phyloP scores from a whole-genome alignment of 495 filamentous ascomycete genomes.

The Aspergillus homomorphus region DNA sequence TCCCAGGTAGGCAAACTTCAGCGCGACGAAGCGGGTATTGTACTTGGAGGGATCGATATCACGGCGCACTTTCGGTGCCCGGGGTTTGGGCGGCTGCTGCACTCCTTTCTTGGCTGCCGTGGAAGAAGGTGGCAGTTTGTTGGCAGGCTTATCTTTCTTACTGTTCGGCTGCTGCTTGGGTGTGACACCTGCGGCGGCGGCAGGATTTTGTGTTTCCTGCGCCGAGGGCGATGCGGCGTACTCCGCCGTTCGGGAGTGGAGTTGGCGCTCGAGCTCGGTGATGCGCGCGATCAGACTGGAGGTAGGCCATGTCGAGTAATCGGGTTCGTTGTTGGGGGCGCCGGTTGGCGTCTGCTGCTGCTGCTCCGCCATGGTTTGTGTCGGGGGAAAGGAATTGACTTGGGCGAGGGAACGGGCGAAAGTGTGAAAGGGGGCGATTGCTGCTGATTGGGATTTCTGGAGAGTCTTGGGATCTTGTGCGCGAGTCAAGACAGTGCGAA shows the following conservation, averaged over 20 bases:
- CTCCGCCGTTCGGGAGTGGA: constrained; percentile 47
- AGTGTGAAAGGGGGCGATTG: not conserved
- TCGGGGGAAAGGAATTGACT: not conserved
- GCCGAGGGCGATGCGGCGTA: constrained; percentile 27
- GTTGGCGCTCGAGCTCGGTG: constrained; percentile 58
- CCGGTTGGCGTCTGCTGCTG: constrained; percentile 6
- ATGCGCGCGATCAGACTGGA: constrained; percentile 64
- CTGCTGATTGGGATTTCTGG: not conserved
- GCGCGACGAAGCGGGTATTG: constrained; percentile 75
- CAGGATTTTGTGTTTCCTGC: too few species aligned
- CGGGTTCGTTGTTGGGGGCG: constrained; percentile 20
- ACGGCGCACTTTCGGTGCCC: constrained; percentile 25
- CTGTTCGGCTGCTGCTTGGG: constrained; percentile 2
- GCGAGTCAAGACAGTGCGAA: not conserved
- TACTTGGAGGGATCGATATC: constrained; percentile 77
- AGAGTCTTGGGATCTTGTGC: not conserved
- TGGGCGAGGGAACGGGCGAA: not conserved
- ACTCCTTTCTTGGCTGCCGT: constrained; percentile 26
- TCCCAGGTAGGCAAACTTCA: constrained; percentile 93
- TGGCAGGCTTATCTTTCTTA: constrained; percentile 16
- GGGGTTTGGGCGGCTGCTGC: constrained; percentile 32
- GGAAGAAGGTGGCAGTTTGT: constrained; percentile 16
- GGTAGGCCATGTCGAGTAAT: constrained; percentile 63
- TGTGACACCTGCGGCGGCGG: not conserved
- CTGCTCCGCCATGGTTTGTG: constrained; percentile 13